Conservation (phyloP, 2,329 filamentous ascomycete genomes). For the Ophiocordyceps australis region DNA sequence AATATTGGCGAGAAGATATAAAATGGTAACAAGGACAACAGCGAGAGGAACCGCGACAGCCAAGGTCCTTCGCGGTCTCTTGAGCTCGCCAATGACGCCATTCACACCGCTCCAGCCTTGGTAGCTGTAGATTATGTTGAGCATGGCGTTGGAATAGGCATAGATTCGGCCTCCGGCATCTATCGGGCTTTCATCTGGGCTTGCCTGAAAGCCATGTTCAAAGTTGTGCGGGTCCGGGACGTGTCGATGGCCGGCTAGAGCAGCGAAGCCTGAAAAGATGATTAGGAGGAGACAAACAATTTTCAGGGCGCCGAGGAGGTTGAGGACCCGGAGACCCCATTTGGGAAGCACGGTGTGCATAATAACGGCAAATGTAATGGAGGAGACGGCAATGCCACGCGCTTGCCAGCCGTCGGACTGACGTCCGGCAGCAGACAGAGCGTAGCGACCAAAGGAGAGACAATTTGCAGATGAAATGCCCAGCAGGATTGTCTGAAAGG, state of each 20-base stretch:
- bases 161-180: conserved; percentile 30
- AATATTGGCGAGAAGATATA: conserved; percentile 46
- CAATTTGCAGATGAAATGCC: conserved; percentile 55
- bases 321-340: conserved; percentile 40
- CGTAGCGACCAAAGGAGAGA: conserved; percentile 49
- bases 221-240: conserved; percentile 37
- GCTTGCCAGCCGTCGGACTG: conserved; percentile 33
- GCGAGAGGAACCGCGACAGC: conserved; percentile 37
- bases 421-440: conserved; percentile 35
- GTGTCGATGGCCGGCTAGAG: conserved; percentile 28
- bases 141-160: conserved; percentile 36
- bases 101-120: conserved; percentile 48
- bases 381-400: conserved; percentile 35
- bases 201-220: conserved; percentile 30
- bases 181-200: conserved; percentile 20
- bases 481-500: conserved; percentile 42
- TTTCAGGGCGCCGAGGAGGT: conserved; percentile 41
- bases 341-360: conserved; percentile 35
- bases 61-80: conserved; percentile 33
- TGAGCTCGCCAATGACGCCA: conserved; percentile 40
- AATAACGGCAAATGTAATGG: conserved; percentile 32
- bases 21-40: conserved; percentile 35
- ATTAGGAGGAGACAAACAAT: conserved; percentile 40
- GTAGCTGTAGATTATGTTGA: conserved; percentile 42
- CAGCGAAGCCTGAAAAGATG: conserved; percentile 40